Percentiles rank a stretch among this genome's conserved stretches.
These are phyloP conservation scores for Stenocarpella maydis DNA, from an alignment of 2,329 filamentous ascomycete species.

Conservation along the genomic window DNA sequence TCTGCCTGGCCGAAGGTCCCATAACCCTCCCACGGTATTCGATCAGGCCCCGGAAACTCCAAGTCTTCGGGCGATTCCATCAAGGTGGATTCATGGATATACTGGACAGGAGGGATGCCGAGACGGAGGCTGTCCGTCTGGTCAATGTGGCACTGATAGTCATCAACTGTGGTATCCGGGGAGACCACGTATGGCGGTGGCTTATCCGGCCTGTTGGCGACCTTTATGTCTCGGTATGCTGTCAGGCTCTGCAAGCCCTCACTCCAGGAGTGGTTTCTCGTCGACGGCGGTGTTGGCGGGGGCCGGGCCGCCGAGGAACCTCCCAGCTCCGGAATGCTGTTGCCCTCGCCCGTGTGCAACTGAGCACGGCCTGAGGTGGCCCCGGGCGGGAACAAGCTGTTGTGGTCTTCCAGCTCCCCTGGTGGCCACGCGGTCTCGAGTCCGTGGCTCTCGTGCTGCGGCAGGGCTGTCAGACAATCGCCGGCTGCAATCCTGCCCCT, in stretches of 20 bases:
- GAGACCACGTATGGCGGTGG: neutral
- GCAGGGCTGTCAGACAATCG: neutral
- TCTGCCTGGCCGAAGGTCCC: neutral
- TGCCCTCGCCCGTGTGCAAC: neutral
- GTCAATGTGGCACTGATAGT: neutral
- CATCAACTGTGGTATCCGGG: constrained; percentile 4
- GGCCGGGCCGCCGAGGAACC: neutral
- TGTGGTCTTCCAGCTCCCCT: neutral
- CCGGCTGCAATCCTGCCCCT: neutral
- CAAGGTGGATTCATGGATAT: neutral
- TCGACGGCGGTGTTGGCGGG: neutral
- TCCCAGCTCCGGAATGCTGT: neutral
- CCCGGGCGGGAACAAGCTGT: neutral
- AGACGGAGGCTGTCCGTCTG: neutral
- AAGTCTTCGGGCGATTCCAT: constrained; percentile 1
- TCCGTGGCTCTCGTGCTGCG: neutral
- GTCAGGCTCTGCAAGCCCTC: neutral
- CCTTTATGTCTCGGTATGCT: neutral
- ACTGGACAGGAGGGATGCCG: neutral
- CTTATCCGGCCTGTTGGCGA: neutral
- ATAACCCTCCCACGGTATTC: neutral
- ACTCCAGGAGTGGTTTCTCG: constrained; percentile 12
- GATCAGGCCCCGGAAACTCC: neutral
- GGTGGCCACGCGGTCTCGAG: neutral
- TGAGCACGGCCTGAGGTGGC: neutral